Percentiles rank a stretch among this genome's conserved stretches.
Evolutionary conservation across 2,329 filamentous ascomycete species (phyloP).

Genomic region (Phyllachora maydis): DNA sequence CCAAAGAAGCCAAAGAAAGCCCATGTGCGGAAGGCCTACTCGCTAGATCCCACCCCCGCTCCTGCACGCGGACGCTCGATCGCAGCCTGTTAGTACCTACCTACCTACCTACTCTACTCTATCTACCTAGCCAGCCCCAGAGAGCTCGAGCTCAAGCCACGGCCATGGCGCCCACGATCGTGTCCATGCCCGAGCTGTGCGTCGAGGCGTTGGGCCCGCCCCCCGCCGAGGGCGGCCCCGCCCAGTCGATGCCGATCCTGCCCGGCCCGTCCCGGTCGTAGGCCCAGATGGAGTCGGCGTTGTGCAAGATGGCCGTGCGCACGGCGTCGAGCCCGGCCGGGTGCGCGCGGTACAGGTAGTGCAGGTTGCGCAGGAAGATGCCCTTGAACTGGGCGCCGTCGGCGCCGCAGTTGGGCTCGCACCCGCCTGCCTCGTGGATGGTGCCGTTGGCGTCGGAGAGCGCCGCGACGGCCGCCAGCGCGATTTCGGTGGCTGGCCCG

Average conservation of each 20-base stretch:
- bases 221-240: conserved; percentile 26
- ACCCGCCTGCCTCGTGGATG: conserved; percentile 23
- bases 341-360: conserved; percentile 27
- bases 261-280: conserved; percentile 26
- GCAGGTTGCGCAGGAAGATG: conserved; percentile 43
- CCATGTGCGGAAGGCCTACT: too few relatives aligned
- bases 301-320: conserved; percentile 31
- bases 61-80: too few relatives aligned
- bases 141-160: conserved; percentile 13
- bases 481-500: conserved; percentile 24
- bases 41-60: too few relatives aligned
- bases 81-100: too few relatives aligned
- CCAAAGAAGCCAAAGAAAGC: too few relatives aligned
- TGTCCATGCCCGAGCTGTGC: conserved; percentile 46
- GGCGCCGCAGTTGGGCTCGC: conserved; percentile 26
- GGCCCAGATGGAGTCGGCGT: conserved; percentile 45
- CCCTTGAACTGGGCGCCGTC: conserved; percentile 49
- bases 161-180: conserved; percentile 37
- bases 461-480: conserved; percentile 23
- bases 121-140: too few relatives aligned
- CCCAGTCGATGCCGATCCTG: conserved; percentile 42
- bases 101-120: too few relatives aligned
- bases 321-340: conserved; percentile 28
- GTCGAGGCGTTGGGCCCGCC: conserved; percentile 28
- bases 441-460: conserved; percentile 21